Percentiles rank a stretch among this genome's conserved stretches.
phyloP scores from a whole-genome alignment of 495 filamentous ascomycete genomes.

The Trichocladium uniseriatum region DNA sequence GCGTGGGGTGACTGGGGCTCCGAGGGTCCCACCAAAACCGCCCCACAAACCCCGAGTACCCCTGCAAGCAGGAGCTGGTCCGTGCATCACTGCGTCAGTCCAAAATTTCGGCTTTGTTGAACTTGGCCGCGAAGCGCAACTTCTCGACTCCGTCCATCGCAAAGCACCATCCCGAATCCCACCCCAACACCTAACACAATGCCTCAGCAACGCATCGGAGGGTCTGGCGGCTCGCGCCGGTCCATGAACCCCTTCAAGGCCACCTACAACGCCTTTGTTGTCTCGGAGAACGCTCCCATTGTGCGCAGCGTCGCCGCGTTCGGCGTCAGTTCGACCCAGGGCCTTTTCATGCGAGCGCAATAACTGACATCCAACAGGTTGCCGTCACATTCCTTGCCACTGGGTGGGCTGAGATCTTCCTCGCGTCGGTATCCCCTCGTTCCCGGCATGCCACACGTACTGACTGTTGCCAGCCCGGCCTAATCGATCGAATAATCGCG shows the following conservation, averaged over 20 bases:
- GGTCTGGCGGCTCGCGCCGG: conserved; percentile 12
- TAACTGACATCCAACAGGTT: conserved; percentile 37
- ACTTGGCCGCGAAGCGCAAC: background rate
- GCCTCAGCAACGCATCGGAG: conserved; percentile 32
- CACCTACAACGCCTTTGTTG: conserved; percentile 30
- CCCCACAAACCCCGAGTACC: too few species aligned
- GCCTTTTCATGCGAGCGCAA: background rate
- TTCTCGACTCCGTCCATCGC: background rate
- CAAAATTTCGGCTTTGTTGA: background rate
- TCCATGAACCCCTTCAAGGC: conserved; percentile 15
- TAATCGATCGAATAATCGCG: background rate
- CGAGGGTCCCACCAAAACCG: too few species aligned
- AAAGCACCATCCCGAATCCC: background rate
- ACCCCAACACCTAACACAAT: conserved; percentile 18
- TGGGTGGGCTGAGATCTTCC: conserved; percentile 52
- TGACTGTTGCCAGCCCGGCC: conserved; percentile 3
- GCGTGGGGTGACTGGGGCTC: background rate
- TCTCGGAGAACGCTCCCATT: conserved; percentile 63
- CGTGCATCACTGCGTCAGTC: background rate
- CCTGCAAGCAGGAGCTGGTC: background rate
- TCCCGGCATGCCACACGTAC: background rate
- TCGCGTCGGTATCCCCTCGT: conserved; percentile 12
- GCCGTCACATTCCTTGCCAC: conserved; percentile 66
- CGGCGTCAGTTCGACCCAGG: conserved; percentile 47
- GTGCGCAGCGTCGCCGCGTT: conserved; percentile 65